Evolutionary conservation across 2,329 filamentous ascomycete genomes (phyloP).

Genomic region (Sordariomycetes sp.): DNA sequence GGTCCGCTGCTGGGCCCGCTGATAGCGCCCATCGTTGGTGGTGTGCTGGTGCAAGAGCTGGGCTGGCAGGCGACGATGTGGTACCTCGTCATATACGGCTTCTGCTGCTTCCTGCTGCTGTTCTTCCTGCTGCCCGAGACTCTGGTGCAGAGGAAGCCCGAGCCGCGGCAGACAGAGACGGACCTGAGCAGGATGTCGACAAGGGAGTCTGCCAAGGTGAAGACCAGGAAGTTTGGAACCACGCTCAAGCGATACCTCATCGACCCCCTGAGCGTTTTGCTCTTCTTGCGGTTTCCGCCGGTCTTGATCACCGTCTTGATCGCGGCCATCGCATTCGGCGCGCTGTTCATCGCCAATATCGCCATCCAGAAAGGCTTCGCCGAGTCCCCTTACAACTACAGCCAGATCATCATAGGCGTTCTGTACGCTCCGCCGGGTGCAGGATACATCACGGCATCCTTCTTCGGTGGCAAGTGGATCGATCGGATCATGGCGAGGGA

Average conservation of each 20-base stretch:
- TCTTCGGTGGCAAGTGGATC: constrained; percentile 68
- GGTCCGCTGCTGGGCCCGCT: constrained; percentile 69
- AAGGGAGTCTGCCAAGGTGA: constrained; percentile 48
- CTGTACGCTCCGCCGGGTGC: constrained; percentile 69
- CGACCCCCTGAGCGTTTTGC: constrained; percentile 62
- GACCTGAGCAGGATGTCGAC: constrained; percentile 44
- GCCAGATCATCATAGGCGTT: constrained; percentile 60
- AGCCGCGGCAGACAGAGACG: constrained; percentile 2
- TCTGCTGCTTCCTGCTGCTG: constrained; percentile 43
- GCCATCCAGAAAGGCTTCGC: constrained; percentile 64
- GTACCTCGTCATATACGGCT: constrained; percentile 66
- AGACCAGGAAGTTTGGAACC: constrained; percentile 42
- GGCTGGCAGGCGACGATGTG: constrained; percentile 73
- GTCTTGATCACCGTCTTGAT: constrained; percentile 67
- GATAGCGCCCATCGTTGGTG: constrained; percentile 68
- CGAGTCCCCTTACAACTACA: constrained; percentile 56
- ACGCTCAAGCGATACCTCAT: constrained; percentile 53
- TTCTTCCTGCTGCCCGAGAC: constrained; percentile 59
- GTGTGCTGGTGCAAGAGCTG: constrained; percentile 56
- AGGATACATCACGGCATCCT: constrained; percentile 61
- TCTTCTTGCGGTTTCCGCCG: constrained; percentile 65
- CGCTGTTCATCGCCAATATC: constrained; percentile 71
- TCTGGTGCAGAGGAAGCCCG: constrained; percentile 19
- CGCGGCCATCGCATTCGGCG: constrained; percentile 65
- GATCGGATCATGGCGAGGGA: constrained; percentile 74